Percentiles rank a stretch among this genome's conserved stretches.
Evolutionary conservation across 441 rosid species (phyloP).

Genomic region (Pelargonium australe): DNA sequence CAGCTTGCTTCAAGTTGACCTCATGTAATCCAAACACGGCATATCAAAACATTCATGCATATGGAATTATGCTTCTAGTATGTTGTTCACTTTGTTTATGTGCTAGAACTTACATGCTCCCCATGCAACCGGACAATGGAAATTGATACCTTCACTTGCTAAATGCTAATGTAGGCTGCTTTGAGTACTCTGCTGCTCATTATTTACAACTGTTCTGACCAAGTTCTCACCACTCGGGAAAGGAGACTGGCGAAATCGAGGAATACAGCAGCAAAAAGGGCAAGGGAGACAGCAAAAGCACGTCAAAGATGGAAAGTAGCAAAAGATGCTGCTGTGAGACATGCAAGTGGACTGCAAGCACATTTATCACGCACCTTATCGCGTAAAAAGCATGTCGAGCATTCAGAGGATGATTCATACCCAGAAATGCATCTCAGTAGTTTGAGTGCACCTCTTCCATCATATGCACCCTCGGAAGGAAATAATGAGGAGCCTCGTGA

Average conservation of each 20-base stretch:
- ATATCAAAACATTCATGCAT: constrained; percentile 75
- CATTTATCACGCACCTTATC: constrained; percentile 86
- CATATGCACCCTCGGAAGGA: constrained; percentile 32
- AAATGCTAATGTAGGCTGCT: constrained; percentile 55
- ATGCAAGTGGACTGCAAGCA: constrained; percentile 54
- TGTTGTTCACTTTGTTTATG: constrained; percentile 24
- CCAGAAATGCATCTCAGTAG: constrained; percentile 32
- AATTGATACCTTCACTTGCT: constrained; percentile 15
- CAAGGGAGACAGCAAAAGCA: constrained; percentile 66
- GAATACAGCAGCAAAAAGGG: constrained; percentile 82
- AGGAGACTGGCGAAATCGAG: constrained; percentile 73
- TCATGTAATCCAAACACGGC: constrained; percentile 60
- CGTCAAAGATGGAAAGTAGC: constrained; percentile 88
- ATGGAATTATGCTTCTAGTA: constrained; percentile 83
- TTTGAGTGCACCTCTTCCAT: constrained; percentile 30
- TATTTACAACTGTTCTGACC: constrained; percentile 91
- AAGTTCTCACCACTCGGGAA: constrained; percentile 81
- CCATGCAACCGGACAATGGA: neutral
- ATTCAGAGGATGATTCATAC: constrained; percentile 40
- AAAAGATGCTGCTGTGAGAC: constrained; percentile 72
- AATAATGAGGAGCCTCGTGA: constrained; percentile 38
- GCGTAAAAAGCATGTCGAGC: constrained; percentile 43
- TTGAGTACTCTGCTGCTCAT: constrained; percentile 59
- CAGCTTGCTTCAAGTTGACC: constrained; percentile 81
- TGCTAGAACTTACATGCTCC: neutral